These are phyloP conservation scores for Dittrichia graveolens DNA, from an alignment of 129 eudicot species.

Conservation along the genomic window DNA sequence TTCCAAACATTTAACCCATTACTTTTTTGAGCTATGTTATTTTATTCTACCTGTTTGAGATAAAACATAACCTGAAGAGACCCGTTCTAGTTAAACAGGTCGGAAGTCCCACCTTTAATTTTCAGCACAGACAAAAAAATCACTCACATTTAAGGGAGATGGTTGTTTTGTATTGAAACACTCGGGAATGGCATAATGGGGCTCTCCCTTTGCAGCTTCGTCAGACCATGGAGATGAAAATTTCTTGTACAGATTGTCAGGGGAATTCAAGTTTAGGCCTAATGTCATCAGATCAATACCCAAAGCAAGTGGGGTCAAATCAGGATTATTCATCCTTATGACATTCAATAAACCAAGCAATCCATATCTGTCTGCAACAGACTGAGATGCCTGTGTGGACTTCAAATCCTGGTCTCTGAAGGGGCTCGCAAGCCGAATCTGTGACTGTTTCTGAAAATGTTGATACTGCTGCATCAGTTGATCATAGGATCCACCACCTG, in stretches of 20 bases:
- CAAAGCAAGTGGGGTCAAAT: slow-evolving; percentile 73
- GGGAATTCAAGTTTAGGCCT: slow-evolving; percentile 78
- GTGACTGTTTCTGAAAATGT: slow-evolving; percentile 78
- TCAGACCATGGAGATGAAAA: slow-evolving; percentile 98
- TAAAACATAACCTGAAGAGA: not conserved
- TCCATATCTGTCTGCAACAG: slow-evolving; percentile 65
- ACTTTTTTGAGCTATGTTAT: not conserved
- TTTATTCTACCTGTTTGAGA: not conserved
- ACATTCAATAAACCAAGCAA: slow-evolving; percentile 74
- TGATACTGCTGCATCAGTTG: slow-evolving; percentile 81
- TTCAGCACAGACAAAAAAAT: not conserved
- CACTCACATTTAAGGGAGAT: slow-evolving; percentile 59
- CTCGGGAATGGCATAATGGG: slow-evolving; percentile 68
- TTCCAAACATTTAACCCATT: not conserved
- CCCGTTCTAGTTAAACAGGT: not conserved
- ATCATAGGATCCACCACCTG: slow-evolving; percentile 61
- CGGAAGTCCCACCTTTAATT: not conserved
- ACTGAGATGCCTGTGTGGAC: slow-evolving; percentile 58
- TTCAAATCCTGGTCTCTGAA: slow-evolving; percentile 70
- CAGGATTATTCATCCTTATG: slow-evolving; percentile 77
- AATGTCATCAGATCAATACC: slow-evolving; percentile 83
- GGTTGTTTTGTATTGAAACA: slow-evolving; percentile 74
- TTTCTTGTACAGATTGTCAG: slow-evolving; percentile 73
- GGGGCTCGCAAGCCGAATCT: slow-evolving; percentile 63
- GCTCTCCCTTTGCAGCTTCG: slow-evolving; percentile 88